Evolutionary conservation across 2,329 filamentous ascomycete species (phyloP).

Genomic region (Talaromyces piceae): DNA sequence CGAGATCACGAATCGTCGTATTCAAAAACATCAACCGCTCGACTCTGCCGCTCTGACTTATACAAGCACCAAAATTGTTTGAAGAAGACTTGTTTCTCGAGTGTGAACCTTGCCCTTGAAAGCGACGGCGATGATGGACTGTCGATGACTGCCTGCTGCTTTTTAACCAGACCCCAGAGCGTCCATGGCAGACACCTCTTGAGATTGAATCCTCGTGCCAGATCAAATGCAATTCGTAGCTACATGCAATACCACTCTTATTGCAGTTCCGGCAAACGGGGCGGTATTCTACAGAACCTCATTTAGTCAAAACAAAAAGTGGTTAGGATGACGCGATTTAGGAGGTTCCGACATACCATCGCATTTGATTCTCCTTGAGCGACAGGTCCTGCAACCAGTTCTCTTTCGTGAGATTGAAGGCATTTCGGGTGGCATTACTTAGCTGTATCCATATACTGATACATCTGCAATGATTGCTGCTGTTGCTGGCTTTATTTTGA

Average conservation of each 20-base stretch:
- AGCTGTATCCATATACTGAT: neutral
- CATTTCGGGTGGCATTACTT: neutral
- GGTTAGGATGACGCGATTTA: neutral
- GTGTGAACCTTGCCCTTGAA: neutral
- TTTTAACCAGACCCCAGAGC: slow-evolving; percentile 19
- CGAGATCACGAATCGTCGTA: slow-evolving; percentile 4
- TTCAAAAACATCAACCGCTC: slow-evolving; percentile 1
- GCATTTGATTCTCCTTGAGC: slow-evolving; percentile 18
- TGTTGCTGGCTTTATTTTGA: neutral
- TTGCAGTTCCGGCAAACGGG: slow-evolving; percentile 18
- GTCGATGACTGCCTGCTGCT: slow-evolving; percentile 5
- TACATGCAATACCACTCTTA: slow-evolving; percentile 9
- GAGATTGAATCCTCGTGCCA: slow-evolving; percentile 22
- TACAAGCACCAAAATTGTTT: neutral
- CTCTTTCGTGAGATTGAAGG: slow-evolving; percentile 14
- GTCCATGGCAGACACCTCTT: slow-evolving; percentile 20
- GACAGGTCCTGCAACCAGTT: slow-evolving; percentile 18
- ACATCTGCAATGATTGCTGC: neutral
- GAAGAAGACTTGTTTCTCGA: neutral
- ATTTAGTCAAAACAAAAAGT: slow-evolving; percentile 1
- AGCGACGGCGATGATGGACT: neutral
- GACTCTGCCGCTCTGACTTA: neutral
- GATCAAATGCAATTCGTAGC: slow-evolving; percentile 17
- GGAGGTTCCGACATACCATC: slow-evolving; percentile 14
- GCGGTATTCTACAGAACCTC: slow-evolving; percentile 6